phyloP scores from a whole-genome alignment of 306 rosid species.

The Fragaria ananassa region DNA sequence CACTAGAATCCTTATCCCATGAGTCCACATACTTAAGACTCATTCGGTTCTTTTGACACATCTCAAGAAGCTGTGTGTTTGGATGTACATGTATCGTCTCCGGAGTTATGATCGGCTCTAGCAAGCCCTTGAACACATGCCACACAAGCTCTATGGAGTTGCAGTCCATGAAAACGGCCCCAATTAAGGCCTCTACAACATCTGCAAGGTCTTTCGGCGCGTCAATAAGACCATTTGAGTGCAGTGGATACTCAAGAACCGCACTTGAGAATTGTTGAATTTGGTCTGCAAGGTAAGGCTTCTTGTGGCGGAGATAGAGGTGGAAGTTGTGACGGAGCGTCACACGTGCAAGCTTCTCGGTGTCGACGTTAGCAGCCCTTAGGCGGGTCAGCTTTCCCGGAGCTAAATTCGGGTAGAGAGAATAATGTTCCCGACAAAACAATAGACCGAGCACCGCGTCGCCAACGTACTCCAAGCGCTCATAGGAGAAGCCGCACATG shows the following conservation, averaged over 20 bases:
- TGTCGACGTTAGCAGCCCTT: constrained; percentile 49
- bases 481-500: constrained; percentile 21
- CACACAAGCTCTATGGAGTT: constrained; percentile 44
- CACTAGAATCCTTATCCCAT: constrained; percentile 29
- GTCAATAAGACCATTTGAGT: constrained; percentile 50
- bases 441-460: constrained; percentile 49
- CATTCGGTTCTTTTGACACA: constrained; percentile 44
- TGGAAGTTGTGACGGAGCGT: constrained; percentile 46
- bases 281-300: constrained; percentile 31
- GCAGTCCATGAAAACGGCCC: constrained; percentile 51
- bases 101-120: constrained; percentile 45
- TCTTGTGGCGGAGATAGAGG: constrained; percentile 49
- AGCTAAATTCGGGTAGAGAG: constrained; percentile 26
- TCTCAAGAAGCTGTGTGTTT: constrained; percentile 35
- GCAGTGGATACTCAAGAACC: constrained; percentile 37
- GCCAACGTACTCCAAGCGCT: constrained; percentile 50
- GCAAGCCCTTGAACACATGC: constrained; percentile 38
- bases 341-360: constrained; percentile 64
- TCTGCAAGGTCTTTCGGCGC: constrained; percentile 51
- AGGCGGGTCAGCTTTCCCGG: constrained; percentile 52
- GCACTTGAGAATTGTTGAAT: constrained; percentile 31
- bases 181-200: constrained; percentile 49
- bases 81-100: constrained; percentile 39
- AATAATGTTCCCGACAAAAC: constrained; percentile 39
- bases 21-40: constrained; percentile 33